phyloP scores from a whole-genome alignment of 306 rosid genomes.

The Astragalus glycyphyllos region DNA sequence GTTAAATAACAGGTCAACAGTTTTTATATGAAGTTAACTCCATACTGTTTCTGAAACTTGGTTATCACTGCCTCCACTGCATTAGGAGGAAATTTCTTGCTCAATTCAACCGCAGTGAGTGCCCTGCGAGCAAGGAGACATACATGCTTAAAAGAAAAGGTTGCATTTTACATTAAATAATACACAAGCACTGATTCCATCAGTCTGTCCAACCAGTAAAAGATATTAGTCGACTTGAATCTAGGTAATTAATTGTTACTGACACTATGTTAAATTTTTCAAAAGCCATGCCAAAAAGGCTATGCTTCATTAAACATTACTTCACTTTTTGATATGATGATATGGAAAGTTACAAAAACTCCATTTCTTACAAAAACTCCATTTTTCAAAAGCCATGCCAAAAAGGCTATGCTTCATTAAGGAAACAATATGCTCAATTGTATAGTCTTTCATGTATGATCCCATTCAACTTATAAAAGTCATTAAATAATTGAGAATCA shows the following conservation, averaged over 20 bases:
- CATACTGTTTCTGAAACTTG: slow-evolving; percentile 71
- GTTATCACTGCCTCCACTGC: slow-evolving; percentile 64
- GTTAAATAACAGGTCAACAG: slow-evolving; percentile 12
- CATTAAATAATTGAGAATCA: no score
- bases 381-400: no score
- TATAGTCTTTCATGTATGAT: no score
- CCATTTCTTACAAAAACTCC: no score
- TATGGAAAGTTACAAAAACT: slow-evolving; percentile 23
- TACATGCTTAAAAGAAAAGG: slow-evolving; percentile 21
- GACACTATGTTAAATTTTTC: background rate
- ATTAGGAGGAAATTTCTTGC: slow-evolving; percentile 66
- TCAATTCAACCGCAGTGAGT: slow-evolving; percentile 74
- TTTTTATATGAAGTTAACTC: slow-evolving; percentile 35
- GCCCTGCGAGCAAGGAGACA: slow-evolving; percentile 60
- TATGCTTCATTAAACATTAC: slow-evolving; percentile 4
- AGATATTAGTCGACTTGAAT: slow-evolving; percentile 27
- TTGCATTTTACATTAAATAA: slow-evolving; percentile 27
- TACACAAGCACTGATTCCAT: background rate
- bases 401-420: no score
- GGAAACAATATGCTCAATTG: no score
- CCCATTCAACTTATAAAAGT: no score
- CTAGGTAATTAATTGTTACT: slow-evolving; percentile 19
- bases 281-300: slow-evolving; percentile 25
- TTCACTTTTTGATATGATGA: slow-evolving; percentile 7
- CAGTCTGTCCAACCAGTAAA: slow-evolving; percentile 11